Evolutionary conservation across 805 yeast genomes (phyloP).

Genomic region (Sugiyamaella floridensis): DNA sequence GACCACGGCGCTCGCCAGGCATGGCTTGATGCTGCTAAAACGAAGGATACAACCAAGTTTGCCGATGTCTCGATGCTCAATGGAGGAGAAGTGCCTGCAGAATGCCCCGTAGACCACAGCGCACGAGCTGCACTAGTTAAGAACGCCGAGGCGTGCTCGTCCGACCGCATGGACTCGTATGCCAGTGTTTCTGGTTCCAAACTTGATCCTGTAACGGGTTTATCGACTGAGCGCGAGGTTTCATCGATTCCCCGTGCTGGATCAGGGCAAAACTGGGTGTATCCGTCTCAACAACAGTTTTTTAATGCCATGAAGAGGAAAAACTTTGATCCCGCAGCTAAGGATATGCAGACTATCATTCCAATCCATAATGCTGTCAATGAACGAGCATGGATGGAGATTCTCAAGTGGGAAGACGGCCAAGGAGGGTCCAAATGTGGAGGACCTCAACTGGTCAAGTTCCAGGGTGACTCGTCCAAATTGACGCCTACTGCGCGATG

Average conservation of each 20-base stretch:
- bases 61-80: not conserved
- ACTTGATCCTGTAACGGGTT: constrained; percentile 19
- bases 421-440: constrained; percentile 48
- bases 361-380: constrained; percentile 93
- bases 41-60: constrained; percentile 6
- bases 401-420: constrained; percentile 67
- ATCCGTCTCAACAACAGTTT: constrained; percentile 93
- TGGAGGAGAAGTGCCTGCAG: constrained; percentile 14
- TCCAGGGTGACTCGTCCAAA: constrained; percentile 81
- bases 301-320: constrained; percentile 91
- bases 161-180: constrained; percentile 15
- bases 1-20: constrained; percentile 37
- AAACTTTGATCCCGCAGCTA: constrained; percentile 73
- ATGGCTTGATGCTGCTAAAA: constrained; percentile 15
- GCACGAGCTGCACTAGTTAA: constrained; percentile 37
- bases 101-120: constrained; percentile 63
- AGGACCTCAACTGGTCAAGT: constrained; percentile 75
- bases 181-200: not conserved
- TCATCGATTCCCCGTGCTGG: constrained; percentile 81
- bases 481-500: constrained; percentile 83
- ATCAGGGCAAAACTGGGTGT: constrained; percentile 69
- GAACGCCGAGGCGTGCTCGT: constrained; percentile 40
- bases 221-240: constrained; percentile 70
- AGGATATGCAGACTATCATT: constrained; percentile 83
- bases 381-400: constrained; percentile 86